Evolutionary conservation across 345 rosid species (phyloP).

Genomic region (Psidium friedrichsthalianum): DNA sequence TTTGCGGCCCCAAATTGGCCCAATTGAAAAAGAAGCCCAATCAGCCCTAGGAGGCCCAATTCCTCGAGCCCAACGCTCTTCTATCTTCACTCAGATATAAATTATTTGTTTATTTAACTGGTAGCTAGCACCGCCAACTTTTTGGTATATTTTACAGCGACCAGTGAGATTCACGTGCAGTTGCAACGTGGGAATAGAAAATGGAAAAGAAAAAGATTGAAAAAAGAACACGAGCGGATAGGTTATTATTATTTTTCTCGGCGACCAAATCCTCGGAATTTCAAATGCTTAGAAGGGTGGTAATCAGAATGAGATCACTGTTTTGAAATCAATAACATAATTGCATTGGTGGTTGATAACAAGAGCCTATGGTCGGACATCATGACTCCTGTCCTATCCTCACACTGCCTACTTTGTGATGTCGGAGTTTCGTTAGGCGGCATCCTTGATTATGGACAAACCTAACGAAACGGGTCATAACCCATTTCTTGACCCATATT

Average conservation of each 20-base stretch:
- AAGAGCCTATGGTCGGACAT: not conserved
- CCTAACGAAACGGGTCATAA: too few relatives aligned
- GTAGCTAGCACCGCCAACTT: not conserved
- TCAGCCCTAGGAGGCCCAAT: not conserved
- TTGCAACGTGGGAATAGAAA: not conserved
- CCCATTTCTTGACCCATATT: too few relatives aligned
- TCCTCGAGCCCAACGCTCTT: not conserved
- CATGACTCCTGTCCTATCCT: not conserved
- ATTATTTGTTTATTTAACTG: not conserved
- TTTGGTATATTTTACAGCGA: not conserved
- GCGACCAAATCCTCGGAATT: not conserved
- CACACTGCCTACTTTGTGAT: not conserved
- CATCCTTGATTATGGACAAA: not conserved
- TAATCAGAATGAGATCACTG: not conserved
- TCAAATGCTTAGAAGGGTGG: not conserved
- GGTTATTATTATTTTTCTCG: not conserved
- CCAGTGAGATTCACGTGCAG: not conserved
- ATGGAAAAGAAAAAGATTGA: not conserved
- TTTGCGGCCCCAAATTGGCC: not conserved
- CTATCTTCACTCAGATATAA: not conserved
- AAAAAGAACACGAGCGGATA: not conserved
- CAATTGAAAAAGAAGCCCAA: not conserved
- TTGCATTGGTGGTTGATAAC: not conserved
- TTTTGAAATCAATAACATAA: not conserved
- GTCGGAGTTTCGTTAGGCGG: not conserved